A percentile compares a stretch with the other conserved stretches of the same genome.
Evolutionary conservation across 1,284 basidiomycete species (phyloP).

Genomic region (Irpex sp.): DNA sequence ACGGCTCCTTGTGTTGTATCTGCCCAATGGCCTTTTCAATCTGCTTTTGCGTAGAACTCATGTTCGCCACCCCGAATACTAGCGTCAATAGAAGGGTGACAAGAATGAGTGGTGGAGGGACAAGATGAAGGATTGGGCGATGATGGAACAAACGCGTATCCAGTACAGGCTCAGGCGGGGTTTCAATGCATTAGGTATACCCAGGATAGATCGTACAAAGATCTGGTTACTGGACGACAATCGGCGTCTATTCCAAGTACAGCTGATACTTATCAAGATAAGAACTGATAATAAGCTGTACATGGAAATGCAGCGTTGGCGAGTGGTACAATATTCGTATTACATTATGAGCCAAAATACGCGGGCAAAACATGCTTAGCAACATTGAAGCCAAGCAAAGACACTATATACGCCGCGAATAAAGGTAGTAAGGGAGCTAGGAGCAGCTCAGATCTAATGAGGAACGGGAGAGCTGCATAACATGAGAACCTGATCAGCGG

Average conservation of each 20-base stretch:
- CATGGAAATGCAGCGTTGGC: background rate
- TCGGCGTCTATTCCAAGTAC: background rate
- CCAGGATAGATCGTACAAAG: background rate
- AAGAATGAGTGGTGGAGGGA: constrained; percentile 11
- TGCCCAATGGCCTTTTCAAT: constrained; percentile 73
- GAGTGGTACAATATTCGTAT: background rate
- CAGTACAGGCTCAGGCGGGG: constrained; percentile 8
- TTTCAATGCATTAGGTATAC: constrained; percentile 9
- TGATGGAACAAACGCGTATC: constrained; percentile 4
- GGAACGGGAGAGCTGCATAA: constrained; percentile 80
- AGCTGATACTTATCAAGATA: background rate
- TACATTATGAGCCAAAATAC: constrained; percentile 67
- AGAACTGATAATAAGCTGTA: background rate
- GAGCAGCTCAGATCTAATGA: constrained; percentile 83
- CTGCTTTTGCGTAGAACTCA: constrained; percentile 42
- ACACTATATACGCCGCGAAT: constrained; percentile 81
- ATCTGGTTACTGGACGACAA: background rate
- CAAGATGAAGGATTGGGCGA: constrained; percentile 13
- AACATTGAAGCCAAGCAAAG: constrained; percentile 87
- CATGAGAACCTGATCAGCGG: background rate
- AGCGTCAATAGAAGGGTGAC: constrained; percentile 9
- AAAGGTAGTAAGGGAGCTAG: constrained; percentile 84
- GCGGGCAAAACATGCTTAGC: constrained; percentile 71
- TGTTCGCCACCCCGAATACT: constrained; percentile 18
- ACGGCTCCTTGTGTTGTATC: constrained; percentile 62